A percentile compares a stretch with the other conserved stretches of the same genome.
These are phyloP conservation scores for Wickerhamomyces mucosus DNA, from an alignment of 805 yeast genomes.

Conservation along the genomic window DNA sequence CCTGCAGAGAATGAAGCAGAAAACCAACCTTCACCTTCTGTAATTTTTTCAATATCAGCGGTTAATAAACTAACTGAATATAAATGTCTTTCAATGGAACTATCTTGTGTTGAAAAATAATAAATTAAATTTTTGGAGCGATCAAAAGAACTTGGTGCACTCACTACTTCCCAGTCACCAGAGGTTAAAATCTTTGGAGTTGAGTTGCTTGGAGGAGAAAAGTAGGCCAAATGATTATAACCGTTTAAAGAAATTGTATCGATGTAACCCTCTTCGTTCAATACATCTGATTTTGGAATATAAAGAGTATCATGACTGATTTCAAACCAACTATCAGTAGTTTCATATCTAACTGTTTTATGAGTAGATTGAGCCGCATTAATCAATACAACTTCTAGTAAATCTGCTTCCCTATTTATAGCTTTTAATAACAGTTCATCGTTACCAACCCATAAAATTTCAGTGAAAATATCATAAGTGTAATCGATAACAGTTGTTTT, in stretches of 20 bases:
- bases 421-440: constrained; percentile 42
- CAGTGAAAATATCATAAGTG: constrained; percentile 43
- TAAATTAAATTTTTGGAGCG: constrained; percentile 37
- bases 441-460: constrained; percentile 62
- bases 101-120: constrained; percentile 64
- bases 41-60: constrained; percentile 22
- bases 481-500: constrained; percentile 32
- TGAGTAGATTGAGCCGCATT: constrained; percentile 32
- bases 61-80: constrained; percentile 56
- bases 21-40: constrained; percentile 53
- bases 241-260: constrained; percentile 65
- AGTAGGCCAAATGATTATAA: constrained; percentile 73
- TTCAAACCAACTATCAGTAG: constrained; percentile 63
- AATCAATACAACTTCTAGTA: constrained; percentile 46
- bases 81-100: constrained; percentile 78
- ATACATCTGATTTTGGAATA: constrained; percentile 40
- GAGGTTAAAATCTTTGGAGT: constrained; percentile 50
- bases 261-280: constrained; percentile 61
- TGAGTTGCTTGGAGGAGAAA: constrained; percentile 54
- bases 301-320: constrained; percentile 53
- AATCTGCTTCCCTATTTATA: constrained; percentile 59
- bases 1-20: constrained; percentile 73
- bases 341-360: constrained; percentile 37
- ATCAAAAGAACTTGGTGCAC: constrained; percentile 59
- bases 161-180: constrained; percentile 90